A percentile compares a stretch with the other conserved stretches of the same genome.
Evolutionary conservation across 192 early-diverging fungal species (phyloP).

Genomic region (Coemansia sp.): DNA sequence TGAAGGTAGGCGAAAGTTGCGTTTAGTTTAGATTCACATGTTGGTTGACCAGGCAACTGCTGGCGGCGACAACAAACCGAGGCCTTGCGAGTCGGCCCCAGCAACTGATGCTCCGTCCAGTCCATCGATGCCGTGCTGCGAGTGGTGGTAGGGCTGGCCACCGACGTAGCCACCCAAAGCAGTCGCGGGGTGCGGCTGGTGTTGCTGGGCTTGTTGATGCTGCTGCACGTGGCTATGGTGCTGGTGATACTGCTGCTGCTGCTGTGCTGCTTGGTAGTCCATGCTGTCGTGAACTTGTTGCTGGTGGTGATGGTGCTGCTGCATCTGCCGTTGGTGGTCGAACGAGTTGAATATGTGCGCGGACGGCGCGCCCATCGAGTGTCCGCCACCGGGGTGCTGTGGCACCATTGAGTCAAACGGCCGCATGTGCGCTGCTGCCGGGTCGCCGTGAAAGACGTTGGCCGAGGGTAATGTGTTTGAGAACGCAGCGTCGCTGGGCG

Average conservation of each 20-base stretch:
- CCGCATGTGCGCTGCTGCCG: conserved; percentile 34
- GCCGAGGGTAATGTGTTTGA: conserved; percentile 42
- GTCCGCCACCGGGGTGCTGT: conserved; percentile 27
- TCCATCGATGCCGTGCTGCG: conserved; percentile 43
- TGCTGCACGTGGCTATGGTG: conserved; percentile 26
- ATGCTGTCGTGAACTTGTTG: conserved; percentile 13
- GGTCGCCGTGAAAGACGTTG: conserved; percentile 47
- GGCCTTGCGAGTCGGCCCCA: conserved; percentile 37
- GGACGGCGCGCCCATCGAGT: conserved; percentile 26
- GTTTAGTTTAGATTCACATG: conserved; percentile 25
- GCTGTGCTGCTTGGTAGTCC: conserved; percentile 17
- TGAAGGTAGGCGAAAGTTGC: not conserved
- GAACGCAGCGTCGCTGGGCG: conserved; percentile 48
- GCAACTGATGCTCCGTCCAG: conserved; percentile 33
- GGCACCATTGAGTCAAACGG: conserved; percentile 43
- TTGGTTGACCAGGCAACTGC: conserved; percentile 50
- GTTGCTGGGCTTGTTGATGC: conserved; percentile 16
- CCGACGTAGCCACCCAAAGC: conserved; percentile 36
- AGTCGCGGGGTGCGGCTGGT: conserved; percentile 14
- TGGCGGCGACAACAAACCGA: conserved; percentile 50
- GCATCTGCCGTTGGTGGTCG: conserved; percentile 32
- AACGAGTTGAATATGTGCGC: conserved; percentile 43
- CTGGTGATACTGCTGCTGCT: conserved; percentile 32
- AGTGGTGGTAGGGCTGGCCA: conserved; percentile 44
- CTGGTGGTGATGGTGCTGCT: conserved; percentile 15